Evolutionary conservation across 305 asterid species (phyloP), one percentile per base, ranked within the genome.

Genomic region (Solanum chacoense): DNA sequence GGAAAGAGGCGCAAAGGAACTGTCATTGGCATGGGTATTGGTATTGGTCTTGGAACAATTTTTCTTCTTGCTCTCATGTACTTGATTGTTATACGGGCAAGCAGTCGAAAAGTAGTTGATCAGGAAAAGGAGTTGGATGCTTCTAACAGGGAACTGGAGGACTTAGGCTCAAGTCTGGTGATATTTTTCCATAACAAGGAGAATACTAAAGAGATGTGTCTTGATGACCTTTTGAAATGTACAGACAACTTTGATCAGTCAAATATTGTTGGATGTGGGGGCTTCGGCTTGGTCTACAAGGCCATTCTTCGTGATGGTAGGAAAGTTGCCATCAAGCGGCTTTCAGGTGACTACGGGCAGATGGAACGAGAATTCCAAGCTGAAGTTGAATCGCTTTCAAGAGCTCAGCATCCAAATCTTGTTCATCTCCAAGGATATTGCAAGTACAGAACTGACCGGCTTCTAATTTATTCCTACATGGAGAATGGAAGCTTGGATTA

Each of bases 311-410:
- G 97, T 3, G 89, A 92, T 4, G 98, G 98, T 28, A 69, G 91
- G 40, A 95, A 93, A 91, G 98, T 95, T 31, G 99, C 99, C 9
- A 93, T 97, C 91, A 97, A 97, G 95, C 91, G 98, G 85, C 99
- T 96, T 50, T 94, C 99, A 0, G 99, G 99, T 11, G 98, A 96
- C 59, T 96, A 96, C 14, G 99, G 99, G 10, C 98, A 97, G 89
- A 94, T 97, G 97, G 98, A 97, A 42, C 95, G 99, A 1, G 99
- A 97, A 85, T 97, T 97, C 88, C 98, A 93, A 90, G 98, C 99
- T 2, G 98, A 97, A 91, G 98, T 97, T 0, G 99, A 96, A 91
- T 94, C 99, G 6, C 96, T 97, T 8, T 97, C 99, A 2, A 88
- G 95, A 91, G 98, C 98, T 40, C 98, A 94, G 88, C 98, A 97